These are phyloP conservation scores for Graphium sp. DNA, from an alignment of 2,329 filamentous ascomycete genomes.

Conservation along the genomic window DNA sequence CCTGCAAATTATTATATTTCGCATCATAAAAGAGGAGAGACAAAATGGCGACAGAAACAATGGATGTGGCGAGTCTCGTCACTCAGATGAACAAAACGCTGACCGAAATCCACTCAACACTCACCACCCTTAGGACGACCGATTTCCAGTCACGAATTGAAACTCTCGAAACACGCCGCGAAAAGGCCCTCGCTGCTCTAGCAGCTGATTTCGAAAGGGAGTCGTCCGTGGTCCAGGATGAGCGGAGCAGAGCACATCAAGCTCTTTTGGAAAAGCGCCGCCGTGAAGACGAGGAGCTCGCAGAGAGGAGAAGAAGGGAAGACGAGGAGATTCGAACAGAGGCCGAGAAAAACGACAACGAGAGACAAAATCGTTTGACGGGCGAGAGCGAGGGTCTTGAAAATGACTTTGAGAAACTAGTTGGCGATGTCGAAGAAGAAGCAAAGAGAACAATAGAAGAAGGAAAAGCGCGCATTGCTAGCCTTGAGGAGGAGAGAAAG, in stretches of 20 bases:
- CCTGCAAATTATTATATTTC: too few species aligned
- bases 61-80: conserved; percentile 20
- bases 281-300: conserved; percentile 22
- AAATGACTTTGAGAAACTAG: conserved; percentile 16
- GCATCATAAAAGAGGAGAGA: too few species aligned
- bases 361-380: conserved; percentile 12
- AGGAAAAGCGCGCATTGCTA: conserved; percentile 14
- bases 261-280: conserved; percentile 17
- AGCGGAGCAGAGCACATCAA: conserved; percentile 13
- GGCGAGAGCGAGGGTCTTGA: conserved; percentile 13
- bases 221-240: conserved; percentile 11
- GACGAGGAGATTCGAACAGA: conserved; percentile 15
- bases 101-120: conserved; percentile 18
- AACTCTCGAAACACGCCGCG: conserved; percentile 19
- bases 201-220: conserved; percentile 14
- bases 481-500: conserved; percentile 16
- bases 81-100: conserved; percentile 24
- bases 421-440: conserved; percentile 16
- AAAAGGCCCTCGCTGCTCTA: conserved; percentile 15
- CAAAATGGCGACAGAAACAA: conserved; percentile 5
- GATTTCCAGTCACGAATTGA: conserved; percentile 18
- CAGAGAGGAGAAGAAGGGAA: conserved; percentile 15
- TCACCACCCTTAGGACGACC: conserved; percentile 15
- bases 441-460: conserved; percentile 12
- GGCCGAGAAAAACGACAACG: conserved; percentile 11